Percentiles rank a stretch among this genome's conserved stretches.
Evolutionary conservation across 805 yeast genomes (phyloP).

Genomic region (Saccharomycopsis selenospora): DNA sequence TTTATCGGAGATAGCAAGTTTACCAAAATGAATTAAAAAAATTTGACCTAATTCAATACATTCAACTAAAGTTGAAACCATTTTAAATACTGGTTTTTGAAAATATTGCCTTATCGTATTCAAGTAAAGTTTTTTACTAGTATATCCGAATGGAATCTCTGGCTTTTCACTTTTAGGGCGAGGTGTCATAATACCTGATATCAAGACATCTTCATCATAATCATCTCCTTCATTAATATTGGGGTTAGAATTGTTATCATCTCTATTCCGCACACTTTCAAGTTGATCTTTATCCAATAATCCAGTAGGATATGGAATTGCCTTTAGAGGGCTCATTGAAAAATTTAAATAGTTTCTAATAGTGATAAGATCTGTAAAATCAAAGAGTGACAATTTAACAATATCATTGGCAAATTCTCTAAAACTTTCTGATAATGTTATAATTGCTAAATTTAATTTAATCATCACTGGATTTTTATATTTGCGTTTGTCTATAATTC

Average conservation of each 20-base stretch:
- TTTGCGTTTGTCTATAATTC: not conserved
- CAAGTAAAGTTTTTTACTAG: slow-evolving; percentile 24
- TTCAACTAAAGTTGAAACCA: slow-evolving; percentile 27
- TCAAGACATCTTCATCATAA: not conserved
- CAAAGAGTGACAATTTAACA: slow-evolving; percentile 31
- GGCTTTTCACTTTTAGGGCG: slow-evolving; percentile 27
- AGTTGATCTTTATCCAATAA: slow-evolving; percentile 24
- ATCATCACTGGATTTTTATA: slow-evolving; percentile 19
- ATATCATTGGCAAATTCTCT: slow-evolving; percentile 38
- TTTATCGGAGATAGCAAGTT: not conserved
- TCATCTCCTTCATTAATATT: not conserved
- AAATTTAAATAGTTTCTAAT: slow-evolving; percentile 39
- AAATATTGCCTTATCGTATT: slow-evolving; percentile 31
- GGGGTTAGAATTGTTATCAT: not conserved
- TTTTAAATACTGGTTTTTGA: slow-evolving; percentile 25
- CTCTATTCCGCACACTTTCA: not conserved
- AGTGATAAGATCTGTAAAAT: slow-evolving; percentile 28
- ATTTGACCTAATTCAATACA: slow-evolving; percentile 22
- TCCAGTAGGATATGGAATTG: slow-evolving; percentile 30
- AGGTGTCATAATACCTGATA: slow-evolving; percentile 27
- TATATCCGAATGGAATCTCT: not conserved
- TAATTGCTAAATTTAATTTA: slow-evolving; percentile 28
- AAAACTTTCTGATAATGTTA: slow-evolving; percentile 34
- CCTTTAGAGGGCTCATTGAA: slow-evolving; percentile 34
- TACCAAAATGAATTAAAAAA: slow-evolving; percentile 7